Conservation (phyloP, 1,284 basidiomycete species). For the Somion occarium region DNA sequence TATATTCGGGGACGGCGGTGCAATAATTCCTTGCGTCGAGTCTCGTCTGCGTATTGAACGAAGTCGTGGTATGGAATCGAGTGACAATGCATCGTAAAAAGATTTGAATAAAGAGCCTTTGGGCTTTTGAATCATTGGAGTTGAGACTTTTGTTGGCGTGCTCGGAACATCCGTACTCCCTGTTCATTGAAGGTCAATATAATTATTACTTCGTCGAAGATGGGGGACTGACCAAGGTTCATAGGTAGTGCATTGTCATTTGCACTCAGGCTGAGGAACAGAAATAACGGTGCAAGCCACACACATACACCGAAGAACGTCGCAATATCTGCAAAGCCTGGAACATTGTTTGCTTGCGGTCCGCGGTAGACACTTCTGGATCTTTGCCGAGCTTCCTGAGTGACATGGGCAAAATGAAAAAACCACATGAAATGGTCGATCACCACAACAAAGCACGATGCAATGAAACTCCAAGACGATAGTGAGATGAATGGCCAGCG, state of each 20-base stretch:
- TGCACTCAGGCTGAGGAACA: slow-evolving; percentile 91
- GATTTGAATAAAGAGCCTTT: slow-evolving; percentile 29
- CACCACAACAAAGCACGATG: slow-evolving; percentile 80
- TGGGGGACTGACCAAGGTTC: slow-evolving; percentile 22
- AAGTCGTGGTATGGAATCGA: slow-evolving; percentile 25
- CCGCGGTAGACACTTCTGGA: slow-evolving; percentile 36
- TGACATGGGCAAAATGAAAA: slow-evolving; percentile 79
- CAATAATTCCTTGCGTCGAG: slow-evolving; percentile 30
- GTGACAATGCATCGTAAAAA: slow-evolving; percentile 25
- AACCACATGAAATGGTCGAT: slow-evolving; percentile 93
- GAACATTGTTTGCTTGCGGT: slow-evolving; percentile 29
- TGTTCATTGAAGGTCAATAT: neutral
- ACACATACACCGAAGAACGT: slow-evolving; percentile 87
- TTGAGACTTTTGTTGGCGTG: slow-evolving; percentile 18
- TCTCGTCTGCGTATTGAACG: slow-evolving; percentile 24
- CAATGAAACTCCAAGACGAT: slow-evolving; percentile 76
- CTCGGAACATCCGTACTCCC: slow-evolving; percentile 15
- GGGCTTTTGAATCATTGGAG: slow-evolving; percentile 10
- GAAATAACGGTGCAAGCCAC: slow-evolving; percentile 87
- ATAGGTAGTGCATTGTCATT: slow-evolving; percentile 90
- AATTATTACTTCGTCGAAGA: too few species aligned
- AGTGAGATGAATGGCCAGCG: slow-evolving; percentile 91
- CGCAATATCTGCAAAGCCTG: slow-evolving; percentile 85
- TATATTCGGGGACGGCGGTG: slow-evolving; percentile 20
- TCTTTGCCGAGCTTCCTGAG: slow-evolving; percentile 48